phyloP scores from a whole-genome alignment of 1,284 basidiomycete genomes.

The Cryptococcus depauperatus region DNA sequence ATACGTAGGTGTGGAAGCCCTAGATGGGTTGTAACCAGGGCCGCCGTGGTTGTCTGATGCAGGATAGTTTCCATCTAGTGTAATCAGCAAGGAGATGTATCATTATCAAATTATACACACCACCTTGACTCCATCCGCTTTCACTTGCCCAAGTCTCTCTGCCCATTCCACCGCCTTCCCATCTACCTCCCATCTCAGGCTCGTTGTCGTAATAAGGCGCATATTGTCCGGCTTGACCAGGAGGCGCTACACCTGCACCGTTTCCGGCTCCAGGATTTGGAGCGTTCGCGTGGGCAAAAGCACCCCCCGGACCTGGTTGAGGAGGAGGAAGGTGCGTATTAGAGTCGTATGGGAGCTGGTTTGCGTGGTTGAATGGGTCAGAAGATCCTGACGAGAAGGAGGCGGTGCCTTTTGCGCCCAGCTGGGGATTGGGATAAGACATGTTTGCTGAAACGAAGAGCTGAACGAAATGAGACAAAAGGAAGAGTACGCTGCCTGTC shows the following conservation, averaged over 20 bases:
- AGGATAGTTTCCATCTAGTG: conserved; percentile 19
- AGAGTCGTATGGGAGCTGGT: conserved; percentile 29
- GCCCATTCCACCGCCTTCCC: conserved; percentile 43
- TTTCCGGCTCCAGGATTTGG: conserved; percentile 25
- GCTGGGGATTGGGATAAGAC: conserved; percentile 29
- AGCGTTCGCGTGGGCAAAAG: conserved; percentile 14
- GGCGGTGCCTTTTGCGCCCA: conserved; percentile 26
- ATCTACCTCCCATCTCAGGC: conserved; percentile 57
- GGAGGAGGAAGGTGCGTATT: conserved; percentile 49
- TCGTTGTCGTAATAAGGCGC: conserved; percentile 64
- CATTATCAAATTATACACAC: conserved; percentile 50
- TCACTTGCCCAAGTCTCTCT: conserved; percentile 44
- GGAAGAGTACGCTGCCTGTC: too few relatives aligned
- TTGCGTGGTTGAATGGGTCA: conserved; percentile 37
- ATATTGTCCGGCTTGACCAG: conserved; percentile 29
- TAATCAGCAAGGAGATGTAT: not conserved
- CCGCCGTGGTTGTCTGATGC: conserved; percentile 35
- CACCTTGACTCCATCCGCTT: conserved; percentile 32
- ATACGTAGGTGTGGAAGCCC: conserved; percentile 45
- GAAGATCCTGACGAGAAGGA: conserved; percentile 31
- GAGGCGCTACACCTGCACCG: conserved; percentile 27
- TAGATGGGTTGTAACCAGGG: conserved; percentile 39
- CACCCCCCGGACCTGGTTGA: conserved; percentile 67
- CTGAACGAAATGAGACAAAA: too few relatives aligned
- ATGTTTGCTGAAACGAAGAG: too few relatives aligned